Base-by-base conservation (phyloP, 2,329 filamentous ascomycete species). In the Gnomoniopsis sp. region DNA sequence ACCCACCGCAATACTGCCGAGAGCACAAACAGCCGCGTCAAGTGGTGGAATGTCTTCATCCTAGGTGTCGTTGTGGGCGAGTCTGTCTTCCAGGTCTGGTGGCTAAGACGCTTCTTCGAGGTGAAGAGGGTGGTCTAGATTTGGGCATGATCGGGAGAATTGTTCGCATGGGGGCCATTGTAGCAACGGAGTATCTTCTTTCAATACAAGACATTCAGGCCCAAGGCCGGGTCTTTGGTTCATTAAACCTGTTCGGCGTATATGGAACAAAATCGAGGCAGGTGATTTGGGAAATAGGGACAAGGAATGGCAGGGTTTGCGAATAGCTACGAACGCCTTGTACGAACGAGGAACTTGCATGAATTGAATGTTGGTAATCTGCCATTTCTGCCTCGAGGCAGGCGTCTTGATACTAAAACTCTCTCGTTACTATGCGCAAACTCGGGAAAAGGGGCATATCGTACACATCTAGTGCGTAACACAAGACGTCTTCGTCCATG, bases 31-130 rank as follows among this genome's bases (percentile, higher is more conserved):
- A 85, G 87, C 67, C 85, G 95, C 66, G 95, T 99, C 73, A 99
- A 99, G 82, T 99, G 95, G 95, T 99, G 95, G 95, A 97, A 95
- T 75, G 84, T 98, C 68, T 98, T 98, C 76, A 93, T 99, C 77
- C 86, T 99, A 65, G 84, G 86, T 58, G 87, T 98, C 53, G 84
- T 99, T 63, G 82, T 96, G 65, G 92, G 89, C 69, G 91, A 98
- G 80, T 95, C 92, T 62, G 80, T 97, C 65, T 99, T 99, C 82
- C 95, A 99, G 80, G 93, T 99, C 65, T 99, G 95, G 93, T 99
- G 95, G 93, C 77, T 99, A 73, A 95, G 96, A 79, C 86, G 95
- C 71, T 99, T 99, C 84, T 97, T 97, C 72, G 93, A 97, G 87
- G 86, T 89, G 68, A 86, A 88, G 78, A 79, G 85, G 53, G 84